A percentile compares a stretch with the other conserved stretches of the same genome.
These are phyloP conservation scores for Wickerhamomyces strasburgensis DNA, from an alignment of 805 yeast species.

Conservation along the genomic window DNA sequence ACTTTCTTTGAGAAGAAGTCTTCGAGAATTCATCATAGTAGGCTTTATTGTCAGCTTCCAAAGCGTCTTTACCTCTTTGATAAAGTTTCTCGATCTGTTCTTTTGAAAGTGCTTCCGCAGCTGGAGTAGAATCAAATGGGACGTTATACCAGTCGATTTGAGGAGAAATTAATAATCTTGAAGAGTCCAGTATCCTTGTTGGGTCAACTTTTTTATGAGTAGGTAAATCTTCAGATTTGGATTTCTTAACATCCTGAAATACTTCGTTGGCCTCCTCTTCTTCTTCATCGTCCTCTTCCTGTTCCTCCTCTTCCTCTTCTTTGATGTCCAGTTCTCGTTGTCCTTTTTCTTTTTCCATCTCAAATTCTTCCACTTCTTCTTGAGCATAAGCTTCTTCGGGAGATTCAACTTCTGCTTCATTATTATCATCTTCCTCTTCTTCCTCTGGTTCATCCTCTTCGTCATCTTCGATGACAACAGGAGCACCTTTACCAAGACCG, in stretches of 20 bases:
- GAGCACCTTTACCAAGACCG: slow-evolving; percentile 48
- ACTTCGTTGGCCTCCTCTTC: slow-evolving; percentile 18
- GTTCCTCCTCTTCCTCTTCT: slow-evolving; percentile 9
- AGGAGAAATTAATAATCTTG: slow-evolving; percentile 53
- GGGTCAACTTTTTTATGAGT: slow-evolving; percentile 28
- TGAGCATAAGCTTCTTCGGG: slow-evolving; percentile 28
- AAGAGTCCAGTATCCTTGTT: slow-evolving; percentile 44
- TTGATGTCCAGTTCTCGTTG: slow-evolving; percentile 22
- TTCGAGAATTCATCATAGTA: slow-evolving; percentile 72
- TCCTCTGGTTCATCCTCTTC: slow-evolving; percentile 32
- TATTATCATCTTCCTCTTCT: slow-evolving; percentile 24
- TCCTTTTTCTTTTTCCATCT: slow-evolving; percentile 11
- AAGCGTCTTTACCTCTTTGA: slow-evolving; percentile 58
- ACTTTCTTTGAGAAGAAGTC: slow-evolving; percentile 77
- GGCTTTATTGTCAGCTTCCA: slow-evolving; percentile 64
- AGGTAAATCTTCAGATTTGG: slow-evolving; percentile 22
- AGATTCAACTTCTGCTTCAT: slow-evolving; percentile 22
- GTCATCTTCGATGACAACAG: slow-evolving; percentile 32
- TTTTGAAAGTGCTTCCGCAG: slow-evolving; percentile 30
- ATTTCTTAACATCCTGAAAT: slow-evolving; percentile 9
- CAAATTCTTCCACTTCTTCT: slow-evolving; percentile 23
- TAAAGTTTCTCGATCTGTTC: slow-evolving; percentile 57
- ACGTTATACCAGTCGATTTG: slow-evolving; percentile 74
- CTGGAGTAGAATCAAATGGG: slow-evolving; percentile 32
- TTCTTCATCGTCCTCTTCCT: slow-evolving; percentile 21